These are phyloP conservation scores for Rhodamnia rubescens DNA, from an alignment of 345 rosid genomes.

Conservation along the genomic window DNA sequence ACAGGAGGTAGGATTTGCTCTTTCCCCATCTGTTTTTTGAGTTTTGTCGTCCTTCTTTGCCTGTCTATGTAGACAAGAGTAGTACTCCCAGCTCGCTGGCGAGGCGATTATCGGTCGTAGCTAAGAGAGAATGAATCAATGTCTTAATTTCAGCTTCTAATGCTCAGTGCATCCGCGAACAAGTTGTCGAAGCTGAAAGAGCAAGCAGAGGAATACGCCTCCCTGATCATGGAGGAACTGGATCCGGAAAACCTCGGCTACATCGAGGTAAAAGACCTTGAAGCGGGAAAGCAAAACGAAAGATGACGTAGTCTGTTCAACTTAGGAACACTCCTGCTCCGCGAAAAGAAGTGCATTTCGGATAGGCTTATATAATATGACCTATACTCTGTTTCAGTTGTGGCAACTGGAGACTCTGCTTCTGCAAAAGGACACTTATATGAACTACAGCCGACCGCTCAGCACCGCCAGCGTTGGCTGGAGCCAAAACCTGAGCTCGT, in stretches of 20 bases:
- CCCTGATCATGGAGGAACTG: conserved; percentile 89
- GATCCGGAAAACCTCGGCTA: conserved; percentile 93
- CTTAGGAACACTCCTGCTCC: background rate
- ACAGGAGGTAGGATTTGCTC: conserved; percentile 41
- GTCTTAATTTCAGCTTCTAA: conserved; percentile 56
- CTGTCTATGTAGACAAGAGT: background rate
- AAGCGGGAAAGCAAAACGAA: no score
- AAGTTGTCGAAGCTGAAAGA: conserved; percentile 83
- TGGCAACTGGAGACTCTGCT: conserved; percentile 96
- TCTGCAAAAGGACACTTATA: conserved; percentile 74
- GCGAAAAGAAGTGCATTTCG: background rate
- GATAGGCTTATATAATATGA: background rate
- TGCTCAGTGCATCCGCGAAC: conserved; percentile 95
- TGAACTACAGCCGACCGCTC: conserved; percentile 83
- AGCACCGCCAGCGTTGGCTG: conserved; percentile 63
- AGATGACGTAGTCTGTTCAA: background rate
- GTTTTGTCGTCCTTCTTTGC: background rate
- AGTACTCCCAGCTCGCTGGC: background rate
- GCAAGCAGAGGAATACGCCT: conserved; percentile 89
- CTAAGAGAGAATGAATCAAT: background rate
- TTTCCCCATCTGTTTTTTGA: background rate
- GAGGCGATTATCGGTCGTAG: background rate
- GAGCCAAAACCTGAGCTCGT: conserved; percentile 47
- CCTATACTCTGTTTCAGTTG: conserved; percentile 26
- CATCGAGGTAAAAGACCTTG: conserved; percentile 54